Evolutionary conservation across 352 stramenopile species (phyloP), one percentile per base, ranked within the genome.

Genomic region (Saprolegnia parasitica): DNA sequence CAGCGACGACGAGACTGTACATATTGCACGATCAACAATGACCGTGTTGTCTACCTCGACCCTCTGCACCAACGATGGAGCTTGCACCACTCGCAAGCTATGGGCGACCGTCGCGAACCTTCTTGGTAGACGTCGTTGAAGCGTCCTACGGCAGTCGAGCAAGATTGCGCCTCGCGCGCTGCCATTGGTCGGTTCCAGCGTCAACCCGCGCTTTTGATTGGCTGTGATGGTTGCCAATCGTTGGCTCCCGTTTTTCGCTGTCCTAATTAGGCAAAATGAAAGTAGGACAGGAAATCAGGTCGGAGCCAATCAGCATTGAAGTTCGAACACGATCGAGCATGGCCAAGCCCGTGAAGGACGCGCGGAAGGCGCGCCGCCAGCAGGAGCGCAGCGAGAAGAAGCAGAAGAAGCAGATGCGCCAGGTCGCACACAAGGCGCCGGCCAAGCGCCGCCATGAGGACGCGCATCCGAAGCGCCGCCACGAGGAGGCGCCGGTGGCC

Each of bases 341-440:
- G 42, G 42, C 42, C 42, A 49, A 49, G 42, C 42, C 42, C 42
- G 75, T 66, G 39, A 21, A 56, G 49, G 39, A 79, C 64, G 81
- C 77, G 64, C 82, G 86, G 73, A 94, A 92, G 78, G 77, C 76
- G 56, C 90, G 90, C 77, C 86, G 86, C 74, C 91, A 92, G 76
- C 75, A 75, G 57, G 78, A 87, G 79, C 86, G 86, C 63, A 72
- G 86, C 26, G 79, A 90, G 68, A 92, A 91, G 78, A 94, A 94
- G 72, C 82, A 77, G 35, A 74, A 75, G 49, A 84, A 83, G 60
- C 81, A 83, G 70, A 89, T 89, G 74, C 77, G 79, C 15, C 76
- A 81, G 70, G 77, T 81, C 47, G 77, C 76, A 3, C 15, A 67
- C 18, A 64, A 57, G 29, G 37, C 63, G 9, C 20, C 49, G 15